phyloP scores from a whole-genome alignment of 805 yeast species.

The Teunomyces cretensis region DNA sequence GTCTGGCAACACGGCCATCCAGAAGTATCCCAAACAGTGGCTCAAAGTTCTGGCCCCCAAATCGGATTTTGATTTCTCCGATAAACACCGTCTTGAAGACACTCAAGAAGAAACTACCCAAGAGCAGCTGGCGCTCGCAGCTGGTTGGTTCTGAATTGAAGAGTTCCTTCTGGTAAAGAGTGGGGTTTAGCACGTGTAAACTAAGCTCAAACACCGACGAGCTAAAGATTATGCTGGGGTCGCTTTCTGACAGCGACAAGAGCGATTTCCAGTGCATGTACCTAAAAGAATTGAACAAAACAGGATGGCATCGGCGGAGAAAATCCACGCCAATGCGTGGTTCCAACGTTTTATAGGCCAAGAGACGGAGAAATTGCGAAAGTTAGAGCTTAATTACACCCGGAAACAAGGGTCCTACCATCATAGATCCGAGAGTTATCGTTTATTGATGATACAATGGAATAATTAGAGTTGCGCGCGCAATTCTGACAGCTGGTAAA shows the following conservation, averaged over 20 bases:
- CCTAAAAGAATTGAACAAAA: too few relatives aligned
- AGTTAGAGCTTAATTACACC: too few relatives aligned
- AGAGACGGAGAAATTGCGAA: too few relatives aligned
- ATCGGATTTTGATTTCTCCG: not conserved
- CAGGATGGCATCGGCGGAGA: too few relatives aligned
- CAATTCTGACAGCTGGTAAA: too few relatives aligned
- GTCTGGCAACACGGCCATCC: not conserved
- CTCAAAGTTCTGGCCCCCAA: not conserved
- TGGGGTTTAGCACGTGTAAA: not conserved
- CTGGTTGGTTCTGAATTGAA: not conserved
- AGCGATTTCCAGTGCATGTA: not conserved
- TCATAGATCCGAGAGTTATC: too few relatives aligned
- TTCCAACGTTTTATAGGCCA: too few relatives aligned
- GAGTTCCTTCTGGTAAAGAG: slow-evolving; percentile 5
- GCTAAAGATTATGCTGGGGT: not conserved
- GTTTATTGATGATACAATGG: too few relatives aligned
- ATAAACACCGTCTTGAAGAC: not conserved
- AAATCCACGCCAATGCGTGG: too few relatives aligned
- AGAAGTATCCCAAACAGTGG: not conserved
- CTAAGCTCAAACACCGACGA: not conserved
- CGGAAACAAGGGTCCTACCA: too few relatives aligned
- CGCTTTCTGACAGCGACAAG: not conserved
- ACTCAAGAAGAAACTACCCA: not conserved
- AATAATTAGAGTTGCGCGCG: too few relatives aligned
- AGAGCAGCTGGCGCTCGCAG: not conserved